phyloP scores from a whole-genome alignment of 73 alveolate species.

The Stentor coeruleus region DNA sequence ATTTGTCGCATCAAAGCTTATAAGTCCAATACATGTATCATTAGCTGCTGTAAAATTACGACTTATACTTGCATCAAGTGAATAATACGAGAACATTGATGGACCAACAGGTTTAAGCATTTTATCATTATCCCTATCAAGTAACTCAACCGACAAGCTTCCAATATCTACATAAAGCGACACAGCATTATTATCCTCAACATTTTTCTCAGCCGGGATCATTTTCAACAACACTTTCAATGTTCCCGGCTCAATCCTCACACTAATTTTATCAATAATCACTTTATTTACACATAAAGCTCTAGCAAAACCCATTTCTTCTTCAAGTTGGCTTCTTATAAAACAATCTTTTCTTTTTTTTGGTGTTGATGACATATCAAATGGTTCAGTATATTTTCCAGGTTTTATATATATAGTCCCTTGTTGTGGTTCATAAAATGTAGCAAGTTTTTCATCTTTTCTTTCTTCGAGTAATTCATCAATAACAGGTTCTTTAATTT shows the following conservation, averaged over 20 bases:
- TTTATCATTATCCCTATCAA: neutral
- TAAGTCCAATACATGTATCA: neutral
- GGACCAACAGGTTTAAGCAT: neutral
- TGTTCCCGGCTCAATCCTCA: neutral
- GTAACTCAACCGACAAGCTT: neutral
- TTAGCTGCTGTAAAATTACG: neutral
- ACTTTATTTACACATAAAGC: neutral
- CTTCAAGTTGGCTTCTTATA: neutral
- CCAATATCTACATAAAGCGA: neutral
- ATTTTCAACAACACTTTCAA: neutral
- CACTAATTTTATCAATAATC: neutral
- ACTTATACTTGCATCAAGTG: constrained; percentile 20
- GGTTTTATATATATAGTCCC: neutral
- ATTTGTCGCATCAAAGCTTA: neutral
- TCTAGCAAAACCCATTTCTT: neutral
- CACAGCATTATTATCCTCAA: neutral
- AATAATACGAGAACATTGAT: neutral
- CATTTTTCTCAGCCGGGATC: neutral
- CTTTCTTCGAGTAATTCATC: constrained; percentile 6
- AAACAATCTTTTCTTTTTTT: too few relatives aligned
- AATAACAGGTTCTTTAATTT: neutral
- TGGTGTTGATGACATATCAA: neutral
- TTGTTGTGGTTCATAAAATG: neutral
- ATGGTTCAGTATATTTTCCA: neutral
- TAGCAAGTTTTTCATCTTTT: neutral